A percentile compares a stretch with the other conserved stretches of the same genome.
These are phyloP conservation scores for Scutellaria minor DNA, from an alignment of 257 asterid species.

Conservation along the genomic window DNA sequence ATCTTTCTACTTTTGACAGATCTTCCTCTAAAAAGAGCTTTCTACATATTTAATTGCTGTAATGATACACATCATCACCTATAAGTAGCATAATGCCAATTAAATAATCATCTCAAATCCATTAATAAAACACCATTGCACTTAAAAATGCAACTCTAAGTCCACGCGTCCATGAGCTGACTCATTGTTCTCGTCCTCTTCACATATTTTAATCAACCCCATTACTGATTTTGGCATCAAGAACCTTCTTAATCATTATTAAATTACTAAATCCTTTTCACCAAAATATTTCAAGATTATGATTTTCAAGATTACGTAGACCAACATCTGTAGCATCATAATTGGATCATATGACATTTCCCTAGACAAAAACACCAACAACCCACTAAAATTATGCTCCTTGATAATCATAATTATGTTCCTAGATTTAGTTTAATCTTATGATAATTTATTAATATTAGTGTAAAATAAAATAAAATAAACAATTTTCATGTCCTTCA, in stretches of 20 bases:
- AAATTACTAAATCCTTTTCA: slow-evolving; percentile 31
- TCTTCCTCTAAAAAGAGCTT: slow-evolving; percentile 35
- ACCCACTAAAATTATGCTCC: slow-evolving; percentile 41
- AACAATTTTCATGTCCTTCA: slow-evolving; percentile 32
- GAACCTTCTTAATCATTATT: slow-evolving; percentile 54
- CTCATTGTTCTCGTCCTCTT: slow-evolving; percentile 41
- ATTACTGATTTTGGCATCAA: slow-evolving; percentile 52
- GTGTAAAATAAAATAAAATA: background rate
- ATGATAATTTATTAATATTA: background rate
- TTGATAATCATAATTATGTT: slow-evolving; percentile 12
- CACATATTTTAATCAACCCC: slow-evolving; percentile 41
- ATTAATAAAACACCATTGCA: slow-evolving; percentile 32
- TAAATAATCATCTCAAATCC: slow-evolving; percentile 27
- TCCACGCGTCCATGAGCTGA: slow-evolving; percentile 59
- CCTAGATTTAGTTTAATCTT: background rate
- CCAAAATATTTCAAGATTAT: slow-evolving; percentile 12
- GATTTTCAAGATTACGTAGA: slow-evolving; percentile 25
- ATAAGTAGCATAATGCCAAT: slow-evolving; percentile 49
- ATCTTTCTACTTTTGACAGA: slow-evolving; percentile 37
- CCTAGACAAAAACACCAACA: slow-evolving; percentile 42
- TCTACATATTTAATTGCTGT: slow-evolving; percentile 37
- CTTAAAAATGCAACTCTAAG: slow-evolving; percentile 31
- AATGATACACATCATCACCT: slow-evolving; percentile 66
- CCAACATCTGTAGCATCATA: slow-evolving; percentile 42
- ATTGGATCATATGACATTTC: slow-evolving; percentile 47